These are phyloP conservation scores for Aspergillus indologenus DNA, from an alignment of 495 filamentous ascomycete species.

Conservation along the genomic window DNA sequence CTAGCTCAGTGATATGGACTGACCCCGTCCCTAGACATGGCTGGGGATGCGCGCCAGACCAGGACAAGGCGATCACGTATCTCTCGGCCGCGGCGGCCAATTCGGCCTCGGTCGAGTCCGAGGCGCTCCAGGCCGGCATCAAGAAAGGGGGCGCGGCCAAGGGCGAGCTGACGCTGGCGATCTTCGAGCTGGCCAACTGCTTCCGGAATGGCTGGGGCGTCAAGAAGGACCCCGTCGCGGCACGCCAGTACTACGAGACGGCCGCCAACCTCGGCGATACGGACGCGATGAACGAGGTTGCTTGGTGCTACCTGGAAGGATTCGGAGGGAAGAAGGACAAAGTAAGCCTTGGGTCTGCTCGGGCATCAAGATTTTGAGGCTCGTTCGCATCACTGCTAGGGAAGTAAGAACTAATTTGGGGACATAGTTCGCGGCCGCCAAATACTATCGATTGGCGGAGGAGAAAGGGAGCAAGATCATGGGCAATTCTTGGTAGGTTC, in stretches of 20 bases:
- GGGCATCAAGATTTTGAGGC: constrained; percentile 22
- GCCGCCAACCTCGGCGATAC: constrained; percentile 94
- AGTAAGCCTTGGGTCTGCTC: constrained; percentile 55
- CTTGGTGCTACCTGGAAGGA: constrained; percentile 93
- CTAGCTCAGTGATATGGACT: too few species aligned
- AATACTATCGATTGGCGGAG: constrained; percentile 92
- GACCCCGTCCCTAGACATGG: constrained; percentile 64
- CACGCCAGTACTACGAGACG: constrained; percentile 93
- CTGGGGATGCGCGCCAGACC: constrained; percentile 78
- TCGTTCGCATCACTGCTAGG: constrained; percentile 20
- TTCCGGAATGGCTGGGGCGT: constrained; percentile 97
- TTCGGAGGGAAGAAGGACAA: constrained; percentile 96
- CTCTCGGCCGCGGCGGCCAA: constrained; percentile 89
- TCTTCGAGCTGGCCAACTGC: constrained; percentile 90
- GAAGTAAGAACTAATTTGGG: constrained; percentile 11
- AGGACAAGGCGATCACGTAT: constrained; percentile 72
- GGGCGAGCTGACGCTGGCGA: constrained; percentile 94
- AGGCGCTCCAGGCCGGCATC: constrained; percentile 77
- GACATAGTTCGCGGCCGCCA: constrained; percentile 74
- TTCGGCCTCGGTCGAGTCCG: constrained; percentile 77
- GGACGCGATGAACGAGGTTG: constrained; percentile 96
- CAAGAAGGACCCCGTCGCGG: constrained; percentile 80
- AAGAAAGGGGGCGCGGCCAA: constrained; percentile 95
- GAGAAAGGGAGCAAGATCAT: constrained; percentile 82
- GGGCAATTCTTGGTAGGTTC: constrained; percentile 84